Percentiles rank a stretch among this genome's conserved stretches.
Evolutionary conservation across 352 stramenopile species (phyloP).

Genomic region (Phytophthora pistaciae): DNA sequence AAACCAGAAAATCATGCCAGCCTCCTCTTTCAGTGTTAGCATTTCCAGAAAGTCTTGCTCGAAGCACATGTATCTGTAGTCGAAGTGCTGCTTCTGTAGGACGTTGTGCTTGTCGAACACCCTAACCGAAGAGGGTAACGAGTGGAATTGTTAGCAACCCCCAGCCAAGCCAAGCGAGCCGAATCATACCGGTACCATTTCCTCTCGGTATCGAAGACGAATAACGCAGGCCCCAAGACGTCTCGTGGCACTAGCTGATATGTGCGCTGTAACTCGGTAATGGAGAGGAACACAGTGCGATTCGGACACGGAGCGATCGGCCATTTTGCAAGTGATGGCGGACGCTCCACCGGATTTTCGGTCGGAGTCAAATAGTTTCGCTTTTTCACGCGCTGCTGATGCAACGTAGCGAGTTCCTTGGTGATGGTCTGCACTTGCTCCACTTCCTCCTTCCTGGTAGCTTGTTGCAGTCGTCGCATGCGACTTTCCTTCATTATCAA

Average conservation of each 20-base stretch:
- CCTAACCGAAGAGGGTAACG: slow-evolving; percentile 27
- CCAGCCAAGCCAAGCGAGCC: background rate
- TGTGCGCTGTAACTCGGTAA: slow-evolving; percentile 64
- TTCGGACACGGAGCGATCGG: slow-evolving; percentile 57
- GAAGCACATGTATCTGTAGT: slow-evolving; percentile 83
- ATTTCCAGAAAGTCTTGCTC: slow-evolving; percentile 82
- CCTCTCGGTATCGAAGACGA: slow-evolving; percentile 75
- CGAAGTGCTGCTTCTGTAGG: slow-evolving; percentile 76
- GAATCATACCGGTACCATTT: too few relatives aligned
- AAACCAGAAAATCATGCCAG: slow-evolving; percentile 80
- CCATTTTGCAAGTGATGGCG: slow-evolving; percentile 61
- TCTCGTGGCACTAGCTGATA: slow-evolving; percentile 75
- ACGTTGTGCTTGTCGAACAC: slow-evolving; percentile 75
- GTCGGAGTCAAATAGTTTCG: slow-evolving; percentile 23
- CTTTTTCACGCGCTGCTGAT: slow-evolving; percentile 35
- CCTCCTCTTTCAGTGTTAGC: slow-evolving; percentile 78
- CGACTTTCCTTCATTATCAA: slow-evolving; percentile 73
- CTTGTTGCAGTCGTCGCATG: slow-evolving; percentile 67
- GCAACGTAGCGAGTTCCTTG: slow-evolving; percentile 51
- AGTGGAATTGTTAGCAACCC: background rate
- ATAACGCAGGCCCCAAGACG: slow-evolving; percentile 64
- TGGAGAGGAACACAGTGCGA: slow-evolving; percentile 80
- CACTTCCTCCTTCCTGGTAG: slow-evolving; percentile 63
- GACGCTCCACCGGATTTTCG: slow-evolving; percentile 35
- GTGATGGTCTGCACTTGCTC: slow-evolving; percentile 64